Base-by-base conservation (phyloP, 345 rosid species). In the Bruguiera gymnorhiza region DNA sequence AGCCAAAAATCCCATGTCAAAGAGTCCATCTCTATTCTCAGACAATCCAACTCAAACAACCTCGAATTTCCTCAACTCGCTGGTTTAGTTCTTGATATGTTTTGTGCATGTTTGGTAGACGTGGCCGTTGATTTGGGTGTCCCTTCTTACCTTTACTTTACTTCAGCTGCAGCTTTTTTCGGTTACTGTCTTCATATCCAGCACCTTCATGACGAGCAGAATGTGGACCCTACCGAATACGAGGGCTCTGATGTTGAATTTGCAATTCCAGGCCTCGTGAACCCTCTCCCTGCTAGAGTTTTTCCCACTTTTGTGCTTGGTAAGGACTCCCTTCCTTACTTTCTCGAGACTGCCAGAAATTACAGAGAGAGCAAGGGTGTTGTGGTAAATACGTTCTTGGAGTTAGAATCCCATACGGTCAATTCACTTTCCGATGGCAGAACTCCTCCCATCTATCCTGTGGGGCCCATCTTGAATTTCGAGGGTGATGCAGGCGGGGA, bases 51-150 rank as follows among this genome's bases (percentile, higher is more conserved):
- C 5, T 62, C 50, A 18, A 61, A 39, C 15, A 39, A 23, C 43
- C 52, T 36, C 43, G 79, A 70, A 51, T 66, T 83, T 1, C 68
- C 86, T 6, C 46, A 7, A 21, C 73, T 88, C 2, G 89, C 83
- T 10, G 86, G 88, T 26, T 50, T 89, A 60, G 39, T 87, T 39
- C 60, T 85, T 18, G 95, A 84, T 73, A 71, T 89, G 87, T 84
- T 85, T 46, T 85, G 85, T 70, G 83, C 75, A 0, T 10, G 68
- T 4, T 77, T 87, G 84, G 80, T 84, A 2, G 92, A 89, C 10
- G 77, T 83, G 4, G 92, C 88, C 0, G 65, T 72, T 29, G 87
- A 87, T 24, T 62, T 83, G 7, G 48, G 66, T 0, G 68, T 80
- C 21, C 89, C 96, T 10, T 70, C 73, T 64, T 87, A 89, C 71